Conservation (phyloP, 495 filamentous ascomycete genomes). For the Staphylotrichum tortipilum region DNA sequence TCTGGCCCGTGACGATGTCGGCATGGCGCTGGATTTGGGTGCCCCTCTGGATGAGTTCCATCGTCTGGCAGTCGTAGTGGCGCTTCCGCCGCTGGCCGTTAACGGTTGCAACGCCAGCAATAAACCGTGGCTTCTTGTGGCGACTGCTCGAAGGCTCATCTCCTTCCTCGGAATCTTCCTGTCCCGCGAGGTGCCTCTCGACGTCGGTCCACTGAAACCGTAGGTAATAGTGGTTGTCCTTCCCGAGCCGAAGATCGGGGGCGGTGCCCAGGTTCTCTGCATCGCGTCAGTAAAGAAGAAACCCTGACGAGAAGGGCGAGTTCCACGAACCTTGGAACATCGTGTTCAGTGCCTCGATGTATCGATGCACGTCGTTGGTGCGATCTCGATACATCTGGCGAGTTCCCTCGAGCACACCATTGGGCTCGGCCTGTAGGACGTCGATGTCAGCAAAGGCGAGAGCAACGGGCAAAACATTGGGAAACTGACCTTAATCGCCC, state of each 20-base stretch:
- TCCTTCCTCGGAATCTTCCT: conserved; percentile 25
- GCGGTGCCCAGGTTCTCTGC: conserved; percentile 8
- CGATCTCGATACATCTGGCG: conserved; percentile 80
- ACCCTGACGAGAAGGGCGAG: neutral
- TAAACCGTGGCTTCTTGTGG: neutral
- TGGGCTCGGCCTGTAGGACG: conserved; percentile 58
- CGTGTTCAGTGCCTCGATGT: conserved; percentile 56
- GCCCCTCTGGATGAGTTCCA: conserved; percentile 70
- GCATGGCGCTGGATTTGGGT: conserved; percentile 49
- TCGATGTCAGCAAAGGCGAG: neutral
- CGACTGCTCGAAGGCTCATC: neutral
- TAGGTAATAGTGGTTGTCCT: conserved; percentile 65
- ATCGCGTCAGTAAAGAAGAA: conserved; percentile 36
- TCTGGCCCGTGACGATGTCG: conserved; percentile 71
- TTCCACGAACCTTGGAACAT: conserved; percentile 21
- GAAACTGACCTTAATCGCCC: conserved; percentile 68
- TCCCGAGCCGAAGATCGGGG: conserved; percentile 63
- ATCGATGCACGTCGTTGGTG: conserved; percentile 63
- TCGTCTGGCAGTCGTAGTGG: conserved; percentile 74
- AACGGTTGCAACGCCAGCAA: conserved; percentile 40
- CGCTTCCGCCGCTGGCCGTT: conserved; percentile 66
- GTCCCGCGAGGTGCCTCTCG: conserved; percentile 54
- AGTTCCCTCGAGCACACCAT: conserved; percentile 80
- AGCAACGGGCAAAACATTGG: too few relatives aligned
- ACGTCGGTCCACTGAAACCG: conserved; percentile 56